Conservation (phyloP, 1,139 yeast species). For the Suhomyces maxii region DNA sequence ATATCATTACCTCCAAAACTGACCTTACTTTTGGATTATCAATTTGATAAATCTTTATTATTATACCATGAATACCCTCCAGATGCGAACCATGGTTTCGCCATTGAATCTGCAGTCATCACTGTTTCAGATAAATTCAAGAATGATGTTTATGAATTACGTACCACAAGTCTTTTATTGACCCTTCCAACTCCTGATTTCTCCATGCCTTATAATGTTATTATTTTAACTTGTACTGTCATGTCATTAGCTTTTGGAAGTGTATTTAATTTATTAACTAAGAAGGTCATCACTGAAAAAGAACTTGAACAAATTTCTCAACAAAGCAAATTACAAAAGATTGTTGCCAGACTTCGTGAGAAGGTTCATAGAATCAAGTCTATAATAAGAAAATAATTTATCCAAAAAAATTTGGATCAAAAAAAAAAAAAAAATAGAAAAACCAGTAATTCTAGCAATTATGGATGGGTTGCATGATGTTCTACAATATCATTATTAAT, state of each 20-base stretch:
- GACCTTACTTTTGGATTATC: slow-evolving; percentile 64
- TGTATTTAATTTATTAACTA: slow-evolving; percentile 72
- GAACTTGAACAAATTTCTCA: slow-evolving; percentile 55
- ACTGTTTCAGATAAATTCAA: slow-evolving; percentile 40
- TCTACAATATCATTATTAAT: too few species aligned
- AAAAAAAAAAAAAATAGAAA: too few species aligned
- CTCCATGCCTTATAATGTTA: slow-evolving; percentile 98
- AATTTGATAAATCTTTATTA: slow-evolving; percentile 84
- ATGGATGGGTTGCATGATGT: too few species aligned
- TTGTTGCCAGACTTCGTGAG: slow-evolving; percentile 18
- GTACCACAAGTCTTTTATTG: slow-evolving; percentile 83
- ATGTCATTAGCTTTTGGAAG: slow-evolving; percentile 93
- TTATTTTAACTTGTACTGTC: slow-evolving; percentile 88
- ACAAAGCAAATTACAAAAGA: slow-evolving; percentile 23
- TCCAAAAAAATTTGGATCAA: not conserved
- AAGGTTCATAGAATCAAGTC: slow-evolving; percentile 11
- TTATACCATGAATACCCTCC: slow-evolving; percentile 95
- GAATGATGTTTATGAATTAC: slow-evolving; percentile 48
- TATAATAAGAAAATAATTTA: slow-evolving; percentile 4
- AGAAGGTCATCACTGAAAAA: slow-evolving; percentile 73
- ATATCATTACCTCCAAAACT: slow-evolving; percentile 65
- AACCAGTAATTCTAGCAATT: not conserved
- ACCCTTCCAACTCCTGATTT: slow-evolving; percentile 97
- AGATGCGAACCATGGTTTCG: slow-evolving; percentile 98
- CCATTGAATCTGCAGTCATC: slow-evolving; percentile 85